Base-by-base conservation (phyloP, 2,329 filamentous ascomycete genomes). In the Colletotrichum eleusines region DNA sequence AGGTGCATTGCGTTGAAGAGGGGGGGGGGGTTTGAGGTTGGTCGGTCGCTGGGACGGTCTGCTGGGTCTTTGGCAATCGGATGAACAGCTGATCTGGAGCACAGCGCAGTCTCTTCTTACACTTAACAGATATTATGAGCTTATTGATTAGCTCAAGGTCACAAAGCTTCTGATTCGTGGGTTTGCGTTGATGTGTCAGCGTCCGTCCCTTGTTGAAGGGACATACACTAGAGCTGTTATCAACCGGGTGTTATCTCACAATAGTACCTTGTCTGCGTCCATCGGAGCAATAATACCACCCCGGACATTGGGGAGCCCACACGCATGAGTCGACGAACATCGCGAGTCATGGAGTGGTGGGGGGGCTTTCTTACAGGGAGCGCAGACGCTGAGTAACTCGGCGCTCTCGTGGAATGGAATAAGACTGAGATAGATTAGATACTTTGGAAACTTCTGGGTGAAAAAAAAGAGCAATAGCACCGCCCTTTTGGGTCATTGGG, bases 121-220 rank as follows among this genome's bases (percentile, higher is more conserved):
- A 63, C 35, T 35, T 67, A 63, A 42, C 33, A 51, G 50, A 11
- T 62, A 38, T 63, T 46, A 71, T 44, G 28, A 31, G n/a, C 26
- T 62, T 68, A 71, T 63, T 63, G 68, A 71, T 14, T 18, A 28
- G 20, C 2, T 12, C 33, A 9, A 26, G 33, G 23, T 44, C 33
- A n/a, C n/a, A n/a, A n/a, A 58, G 42, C n/a, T 14, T 53, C 63
- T 71, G 63, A 71, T 71, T 71, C 63, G 68, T 38, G 20, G 3
- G 1, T 20, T 11, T 1, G 9, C 1, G 5, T 12, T 31, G 44
- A 71, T 62, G 42, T 71, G 40, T 42, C 18, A 40, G 38, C 38
- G 38, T 40, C 38, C 14, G 16, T 40, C 38, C 38, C 16, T 40
- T 40, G 11, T 38, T 11, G 38, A 18, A 40, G 38, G 38, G 5